These are phyloP conservation scores for Omphalea diandra DNA, from an alignment of 441 rosid genomes.

Conservation along the genomic window DNA sequence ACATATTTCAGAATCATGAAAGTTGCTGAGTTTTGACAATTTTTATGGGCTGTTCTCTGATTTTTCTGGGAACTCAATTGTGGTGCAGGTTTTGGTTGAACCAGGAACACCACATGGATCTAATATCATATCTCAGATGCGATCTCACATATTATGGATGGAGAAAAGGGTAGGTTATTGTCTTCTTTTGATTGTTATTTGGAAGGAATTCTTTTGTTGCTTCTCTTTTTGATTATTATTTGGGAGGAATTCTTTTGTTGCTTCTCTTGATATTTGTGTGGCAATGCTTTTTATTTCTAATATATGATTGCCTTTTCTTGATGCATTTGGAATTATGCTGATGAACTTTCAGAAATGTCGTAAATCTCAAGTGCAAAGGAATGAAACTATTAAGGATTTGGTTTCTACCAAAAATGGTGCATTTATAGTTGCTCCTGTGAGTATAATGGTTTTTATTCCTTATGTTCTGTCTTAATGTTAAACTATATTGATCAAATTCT, in stretches of 20 bases:
- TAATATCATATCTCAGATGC: conserved; percentile 86
- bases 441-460: conserved; percentile 29
- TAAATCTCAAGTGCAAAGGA: conserved; percentile 38
- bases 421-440: conserved; percentile 85
- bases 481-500: background rate
- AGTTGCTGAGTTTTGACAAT: no score
- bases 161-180: conserved; percentile 65
- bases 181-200: background rate
- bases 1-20: background rate
- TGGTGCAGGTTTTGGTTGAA: conserved; percentile 75
- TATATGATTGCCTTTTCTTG: conserved; percentile 16
- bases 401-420: conserved; percentile 64
- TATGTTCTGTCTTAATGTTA: conserved; percentile 6
- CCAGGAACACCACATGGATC: conserved; percentile 97
- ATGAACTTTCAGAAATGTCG: conserved; percentile 54
- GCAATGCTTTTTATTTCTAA: background rate
- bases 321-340: conserved; percentile 11
- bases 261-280: background rate
- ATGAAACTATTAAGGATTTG: conserved; percentile 47
- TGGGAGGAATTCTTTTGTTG: background rate
- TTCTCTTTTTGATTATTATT: conserved; percentile 1
- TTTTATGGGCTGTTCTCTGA: background rate
- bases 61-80: conserved; percentile 19
- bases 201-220: background rate
- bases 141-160: conserved; percentile 95